These are phyloP conservation scores for Symbiodinium natans DNA, from an alignment of 73 alveolate genomes.

Conservation along the genomic window DNA sequence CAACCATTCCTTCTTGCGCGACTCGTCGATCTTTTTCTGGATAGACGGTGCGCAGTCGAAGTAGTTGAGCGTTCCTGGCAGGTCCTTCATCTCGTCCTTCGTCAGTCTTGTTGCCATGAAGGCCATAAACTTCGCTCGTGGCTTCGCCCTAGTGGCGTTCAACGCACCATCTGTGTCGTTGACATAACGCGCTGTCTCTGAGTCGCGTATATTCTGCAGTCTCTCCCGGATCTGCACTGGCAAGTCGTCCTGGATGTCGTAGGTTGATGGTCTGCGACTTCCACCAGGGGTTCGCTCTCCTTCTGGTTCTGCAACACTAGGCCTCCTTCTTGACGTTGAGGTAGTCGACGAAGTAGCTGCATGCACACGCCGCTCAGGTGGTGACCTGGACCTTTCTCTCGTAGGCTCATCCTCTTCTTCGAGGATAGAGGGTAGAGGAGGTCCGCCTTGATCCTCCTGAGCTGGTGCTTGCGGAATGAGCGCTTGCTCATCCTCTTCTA, in stretches of 20 bases:
- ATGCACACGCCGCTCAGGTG: too few relatives aligned
- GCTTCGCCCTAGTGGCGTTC: too few relatives aligned
- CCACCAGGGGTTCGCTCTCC: too few relatives aligned
- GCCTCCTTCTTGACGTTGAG: too few relatives aligned
- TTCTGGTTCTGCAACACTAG: too few relatives aligned
- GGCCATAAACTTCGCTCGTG: not conserved
- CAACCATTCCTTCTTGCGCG: constrained; percentile 8
- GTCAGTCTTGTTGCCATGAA: not conserved
- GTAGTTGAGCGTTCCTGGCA: not conserved
- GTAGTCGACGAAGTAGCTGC: too few relatives aligned
- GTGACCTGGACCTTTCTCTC: too few relatives aligned
- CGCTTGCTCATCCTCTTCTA: not conserved
- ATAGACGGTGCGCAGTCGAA: not conserved
- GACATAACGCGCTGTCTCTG: not conserved
- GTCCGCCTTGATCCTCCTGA: too few relatives aligned
- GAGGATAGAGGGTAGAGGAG: not conserved
- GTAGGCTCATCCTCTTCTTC: not conserved
- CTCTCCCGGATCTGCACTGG: not conserved
- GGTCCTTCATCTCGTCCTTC: too few relatives aligned
- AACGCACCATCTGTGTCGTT: not conserved
- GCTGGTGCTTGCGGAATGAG: not conserved
- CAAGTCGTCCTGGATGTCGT: too few relatives aligned
- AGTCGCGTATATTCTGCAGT: not conserved
- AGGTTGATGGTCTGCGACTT: too few relatives aligned
- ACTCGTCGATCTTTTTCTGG: not conserved